phyloP scores from a whole-genome alignment of 1,284 basidiomycete genomes.

The Porogramme epimiltina region DNA sequence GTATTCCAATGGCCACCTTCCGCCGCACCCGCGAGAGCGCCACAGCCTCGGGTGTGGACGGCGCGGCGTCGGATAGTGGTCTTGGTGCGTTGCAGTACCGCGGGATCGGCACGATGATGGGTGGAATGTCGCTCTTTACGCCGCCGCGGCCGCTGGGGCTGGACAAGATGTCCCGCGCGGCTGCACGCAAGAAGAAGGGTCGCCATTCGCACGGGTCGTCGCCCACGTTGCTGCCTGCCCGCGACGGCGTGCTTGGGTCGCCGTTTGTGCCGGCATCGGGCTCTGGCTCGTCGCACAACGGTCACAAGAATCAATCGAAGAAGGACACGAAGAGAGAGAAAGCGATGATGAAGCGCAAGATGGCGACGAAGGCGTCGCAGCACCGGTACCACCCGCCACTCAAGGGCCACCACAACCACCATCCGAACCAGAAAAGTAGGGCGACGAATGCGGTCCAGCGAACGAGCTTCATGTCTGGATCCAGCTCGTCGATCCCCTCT shows the following conservation, averaged over 20 bases:
- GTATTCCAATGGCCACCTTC: constrained; percentile 73
- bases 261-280: constrained; percentile 18
- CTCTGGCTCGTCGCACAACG: constrained; percentile 15
- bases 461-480: constrained; percentile 40
- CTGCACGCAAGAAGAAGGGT: constrained; percentile 23
- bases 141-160: constrained; percentile 23
- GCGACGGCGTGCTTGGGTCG: constrained; percentile 47
- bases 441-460: constrained; percentile 63
- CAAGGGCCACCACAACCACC: constrained; percentile 58
- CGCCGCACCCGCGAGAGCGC: constrained; percentile 59
- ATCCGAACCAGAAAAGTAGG: constrained; percentile 66
- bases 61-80: constrained; percentile 38
- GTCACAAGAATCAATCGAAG: constrained; percentile 27
- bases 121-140: constrained; percentile 39
- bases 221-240: constrained; percentile 54
- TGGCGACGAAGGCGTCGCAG: constrained; percentile 43
- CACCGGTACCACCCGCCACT: constrained; percentile 42
- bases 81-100: constrained; percentile 26
- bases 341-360: constrained; percentile 60
- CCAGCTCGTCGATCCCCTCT: constrained; percentile 27
- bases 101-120: constrained; percentile 32
- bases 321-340: constrained; percentile 58
- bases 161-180: constrained; percentile 27
- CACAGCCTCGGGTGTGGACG: constrained; percentile 32
- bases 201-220: constrained; percentile 41